Evolutionary conservation across 257 asterid species (phyloP), one percentile per base, ranked within the genome.

Genomic region (Scutellaria minor): DNA sequence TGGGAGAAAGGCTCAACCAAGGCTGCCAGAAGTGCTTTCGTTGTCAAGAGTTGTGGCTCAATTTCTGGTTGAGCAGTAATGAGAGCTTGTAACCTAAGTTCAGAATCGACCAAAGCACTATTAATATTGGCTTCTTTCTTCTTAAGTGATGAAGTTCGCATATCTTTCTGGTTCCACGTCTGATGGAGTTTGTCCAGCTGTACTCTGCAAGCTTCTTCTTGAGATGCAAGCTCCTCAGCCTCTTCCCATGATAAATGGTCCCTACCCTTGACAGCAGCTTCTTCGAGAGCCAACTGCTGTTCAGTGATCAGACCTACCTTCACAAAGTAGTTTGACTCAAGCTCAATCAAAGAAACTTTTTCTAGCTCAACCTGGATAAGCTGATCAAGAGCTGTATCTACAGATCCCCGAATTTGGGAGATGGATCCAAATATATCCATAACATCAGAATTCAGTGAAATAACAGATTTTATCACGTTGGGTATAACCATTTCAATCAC

Each of bases 231-330:
- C 86, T 95, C 98, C 79, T 95, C 99, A 58, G 99, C 97, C 84
- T 95, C 99, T 85, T 95, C 99, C 99, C 99, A 95, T 64, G 99
- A 95, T 67, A 92, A 79, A 83, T 88, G 89, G 64, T 95, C 98
- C 85, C 99, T 89, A 72, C 99, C 93, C 85, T 83, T 85, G 68
- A 83, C 84, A 75, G 99, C 74, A 80, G 98, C 99, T 85, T 95
- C 98, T 82, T 92, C 90, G 45, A 95, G 98, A 87, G 90, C 96
- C 85, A 95, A 80, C 84, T 95, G 98, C 78, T 83, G 85, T 79
- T 95, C 99, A 24, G 99, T 92, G 67, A 95, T 88, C 67, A 80
- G 86, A 64, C 97, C 99, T 70, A 95, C 97, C 77, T 90, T 83
- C 68, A 90, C 90, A 84, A 87, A 89, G 89, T 95, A 95, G 86